phyloP scores from a whole-genome alignment of 164 flowering plant genomes.

The Cinnamomum chago region DNA sequence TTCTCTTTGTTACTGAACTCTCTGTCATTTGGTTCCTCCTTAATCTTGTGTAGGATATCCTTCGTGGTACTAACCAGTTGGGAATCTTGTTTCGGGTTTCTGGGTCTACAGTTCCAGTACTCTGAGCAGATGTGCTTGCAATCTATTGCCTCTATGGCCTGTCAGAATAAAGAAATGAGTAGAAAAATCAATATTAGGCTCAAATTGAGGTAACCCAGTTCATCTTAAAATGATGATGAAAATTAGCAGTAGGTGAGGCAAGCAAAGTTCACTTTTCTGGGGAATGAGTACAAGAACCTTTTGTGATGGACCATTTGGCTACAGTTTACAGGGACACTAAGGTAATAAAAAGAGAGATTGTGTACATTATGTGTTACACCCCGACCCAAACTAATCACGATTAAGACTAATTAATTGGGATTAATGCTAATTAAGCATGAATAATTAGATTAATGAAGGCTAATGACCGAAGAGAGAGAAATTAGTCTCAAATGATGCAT shows the following conservation, averaged over 20 bases:
- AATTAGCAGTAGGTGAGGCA: neutral
- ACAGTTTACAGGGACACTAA: neutral
- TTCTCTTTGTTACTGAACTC: conserved; percentile 4
- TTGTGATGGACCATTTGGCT: too few species aligned
- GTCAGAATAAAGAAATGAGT: conserved; percentile 1
- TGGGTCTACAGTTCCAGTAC: conserved; percentile 72
- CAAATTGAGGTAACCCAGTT: neutral
- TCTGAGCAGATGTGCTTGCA: conserved; percentile 49
- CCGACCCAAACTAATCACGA: too few species aligned
- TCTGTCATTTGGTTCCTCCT: conserved; percentile 12
- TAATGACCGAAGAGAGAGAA: too few species aligned
- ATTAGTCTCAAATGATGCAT: too few species aligned
- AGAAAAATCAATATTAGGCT: neutral
- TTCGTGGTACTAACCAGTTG: conserved; percentile 9
- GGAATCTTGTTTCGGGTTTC: conserved; percentile 23
- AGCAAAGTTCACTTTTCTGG: neutral
- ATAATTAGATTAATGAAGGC: too few species aligned
- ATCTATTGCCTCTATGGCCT: conserved; percentile 54
- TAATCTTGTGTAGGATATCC: conserved; percentile 6
- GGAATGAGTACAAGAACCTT: neutral
- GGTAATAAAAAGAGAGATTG: neutral
- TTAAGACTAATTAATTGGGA: too few species aligned
- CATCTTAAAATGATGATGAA: neutral
- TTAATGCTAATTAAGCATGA: too few species aligned
- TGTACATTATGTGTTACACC: neutral